Evolutionary conservation across 2,329 filamentous ascomycete genomes (phyloP), one percentile per base, ranked within the genome.

Genomic region (Nemania diffusa): DNA sequence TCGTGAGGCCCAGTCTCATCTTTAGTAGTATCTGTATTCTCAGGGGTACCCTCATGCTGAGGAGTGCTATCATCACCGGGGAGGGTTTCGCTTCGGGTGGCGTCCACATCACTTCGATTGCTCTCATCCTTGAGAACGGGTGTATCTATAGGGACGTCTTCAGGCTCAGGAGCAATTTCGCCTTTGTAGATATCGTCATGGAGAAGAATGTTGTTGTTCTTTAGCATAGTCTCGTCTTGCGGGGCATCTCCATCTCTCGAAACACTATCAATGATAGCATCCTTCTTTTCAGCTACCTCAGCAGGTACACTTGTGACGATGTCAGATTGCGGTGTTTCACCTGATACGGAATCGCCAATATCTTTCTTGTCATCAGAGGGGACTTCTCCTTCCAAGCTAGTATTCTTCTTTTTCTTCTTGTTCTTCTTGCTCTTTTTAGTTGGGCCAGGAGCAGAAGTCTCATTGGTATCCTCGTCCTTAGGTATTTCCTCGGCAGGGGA

Each of bases 321-420:
- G n/a, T 61, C 32, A 34, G 53, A 34, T 37, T 40, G 32, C 44
- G 56, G 46, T 50, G 22, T 40, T 34, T 60, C 57, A 7, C 15
- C 22, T 37, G 13, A n/a, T 5, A 42, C 29, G 13, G 46, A 13
- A 22, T 46, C 53, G 32, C 44, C 7, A 9, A 53, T 27, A n/a
- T 17, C 53, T 5, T 51, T 51, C 27, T 20, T 37, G 17, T 56
- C 48, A 1, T 61, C 51, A 15, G 20, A 13, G 8, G 44, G 22
- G 7, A 24, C n/a, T 3, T 69, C 63, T 29, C 57, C 63, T 32
- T 60, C 46, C 22, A 5, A 9, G 24, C 9, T n/a, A n/a, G n/a
- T 11, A 55, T 50, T n/a, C 22, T 60, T 61, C 75, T 78, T 78
- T 63, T 75, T 76, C 64, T 83, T 81, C 73, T 81, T 81, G 13